Evolutionary conservation across 2,329 filamentous ascomycete species (phyloP).

Genomic region (Penicillium italicum): DNA sequence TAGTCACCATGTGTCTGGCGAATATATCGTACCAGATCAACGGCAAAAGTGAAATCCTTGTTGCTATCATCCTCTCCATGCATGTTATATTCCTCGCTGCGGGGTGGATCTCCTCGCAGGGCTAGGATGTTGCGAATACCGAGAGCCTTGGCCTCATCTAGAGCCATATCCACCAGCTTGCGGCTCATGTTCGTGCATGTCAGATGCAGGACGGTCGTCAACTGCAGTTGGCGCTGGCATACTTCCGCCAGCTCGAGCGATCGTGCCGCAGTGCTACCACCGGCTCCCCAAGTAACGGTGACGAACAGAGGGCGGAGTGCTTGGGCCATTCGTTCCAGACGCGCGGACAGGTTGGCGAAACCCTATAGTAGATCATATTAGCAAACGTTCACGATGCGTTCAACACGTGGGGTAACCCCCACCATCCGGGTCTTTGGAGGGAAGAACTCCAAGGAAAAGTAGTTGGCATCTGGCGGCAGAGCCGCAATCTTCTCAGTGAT

Average conservation of each 20-base stretch:
- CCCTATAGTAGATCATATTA: constrained; percentile 51
- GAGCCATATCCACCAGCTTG: constrained; percentile 75
- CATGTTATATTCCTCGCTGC: constrained; percentile 80
- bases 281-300: constrained; percentile 96
- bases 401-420: constrained; percentile 33
- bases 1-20: constrained; percentile 81
- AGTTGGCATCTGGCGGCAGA: constrained; percentile 73
- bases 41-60: constrained; percentile 80
- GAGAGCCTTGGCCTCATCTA: constrained; percentile 84
- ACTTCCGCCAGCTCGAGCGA: constrained; percentile 92
- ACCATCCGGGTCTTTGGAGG: constrained; percentile 93
- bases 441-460: constrained; percentile 99
- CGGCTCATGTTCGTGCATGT: constrained; percentile 98
- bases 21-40: constrained; percentile 88
- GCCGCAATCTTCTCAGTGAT: constrained; percentile 95
- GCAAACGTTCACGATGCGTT: constrained; percentile 11
- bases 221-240: constrained; percentile 83
- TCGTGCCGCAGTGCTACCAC: constrained; percentile 85
- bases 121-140: constrained; percentile 94
- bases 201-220: constrained; percentile 92
- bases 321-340: constrained; percentile 90
- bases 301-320: constrained; percentile 90
- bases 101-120: constrained; percentile 82
- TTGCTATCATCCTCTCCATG: constrained; percentile 59
- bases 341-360: constrained; percentile 86